These are phyloP conservation scores for Nicotiana tabacum DNA, from an alignment of 257 asterid species.

Conservation along the genomic window DNA sequence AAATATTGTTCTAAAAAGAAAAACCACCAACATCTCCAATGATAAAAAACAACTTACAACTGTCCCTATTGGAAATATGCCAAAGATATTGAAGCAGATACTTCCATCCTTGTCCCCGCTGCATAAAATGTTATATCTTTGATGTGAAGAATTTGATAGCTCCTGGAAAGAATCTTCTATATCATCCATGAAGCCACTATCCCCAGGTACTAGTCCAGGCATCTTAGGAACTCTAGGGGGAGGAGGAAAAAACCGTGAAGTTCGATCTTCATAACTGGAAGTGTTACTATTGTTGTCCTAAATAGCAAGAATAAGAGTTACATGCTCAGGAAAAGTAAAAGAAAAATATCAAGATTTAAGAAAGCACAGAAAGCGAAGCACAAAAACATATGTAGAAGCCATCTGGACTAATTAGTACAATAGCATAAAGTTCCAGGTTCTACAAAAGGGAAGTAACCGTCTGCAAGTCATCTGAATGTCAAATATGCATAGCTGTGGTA, in stretches of 20 bases:
- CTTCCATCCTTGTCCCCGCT: constrained; percentile 93
- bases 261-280: constrained; percentile 73
- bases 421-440: not conserved
- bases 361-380: constrained; percentile 2
- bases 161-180: constrained; percentile 71
- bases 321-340: constrained; percentile 7
- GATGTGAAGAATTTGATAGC: constrained; percentile 75
- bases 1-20: not conserved
- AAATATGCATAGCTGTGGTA: not conserved
- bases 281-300: constrained; percentile 50
- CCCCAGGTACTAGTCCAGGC: constrained; percentile 90
- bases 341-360: constrained; percentile 10
- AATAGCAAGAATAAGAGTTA: constrained; percentile 13
- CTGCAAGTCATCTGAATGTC: not conserved
- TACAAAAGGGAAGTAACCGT: not conserved
- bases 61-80: constrained; percentile 91
- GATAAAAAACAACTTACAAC: constrained; percentile 53
- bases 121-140: constrained; percentile 77
- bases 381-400: not conserved
- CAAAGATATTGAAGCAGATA: constrained; percentile 84
- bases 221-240: constrained; percentile 82
- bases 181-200: constrained; percentile 78
- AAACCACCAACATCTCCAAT: not conserved
- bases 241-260: constrained; percentile 91
- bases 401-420: not conserved